Conservation (phyloP, 257 asterid species). For the Phtheirospermum japonicum region DNA sequence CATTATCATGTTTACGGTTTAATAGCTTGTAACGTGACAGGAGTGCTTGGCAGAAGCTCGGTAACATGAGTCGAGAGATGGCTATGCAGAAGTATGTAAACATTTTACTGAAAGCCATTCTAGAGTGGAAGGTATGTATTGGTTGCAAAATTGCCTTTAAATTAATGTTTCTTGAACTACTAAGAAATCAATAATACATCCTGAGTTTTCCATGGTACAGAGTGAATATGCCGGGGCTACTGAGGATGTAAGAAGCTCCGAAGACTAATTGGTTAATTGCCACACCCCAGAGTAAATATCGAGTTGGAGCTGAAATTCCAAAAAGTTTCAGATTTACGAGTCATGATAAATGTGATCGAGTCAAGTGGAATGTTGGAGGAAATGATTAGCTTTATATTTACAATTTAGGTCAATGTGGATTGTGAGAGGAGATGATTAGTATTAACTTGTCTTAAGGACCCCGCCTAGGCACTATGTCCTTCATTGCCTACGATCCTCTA, state of each 20-base stretch:
- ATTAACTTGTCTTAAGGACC: too few relatives aligned
- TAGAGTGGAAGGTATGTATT: constrained; percentile 42
- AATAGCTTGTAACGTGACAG: constrained; percentile 33
- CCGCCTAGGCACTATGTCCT: too few relatives aligned
- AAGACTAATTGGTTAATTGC: neutral
- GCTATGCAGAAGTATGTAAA: constrained; percentile 65
- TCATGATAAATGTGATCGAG: too few relatives aligned
- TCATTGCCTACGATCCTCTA: too few relatives aligned
- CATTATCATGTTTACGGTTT: too few relatives aligned
- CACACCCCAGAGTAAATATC: neutral
- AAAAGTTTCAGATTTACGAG: too few relatives aligned
- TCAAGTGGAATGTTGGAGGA: too few relatives aligned
- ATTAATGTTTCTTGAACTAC: constrained; percentile 1
- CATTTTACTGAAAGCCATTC: constrained; percentile 42
- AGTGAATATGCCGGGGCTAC: constrained; percentile 10
- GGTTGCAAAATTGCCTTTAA: neutral
- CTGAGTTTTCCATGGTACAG: constrained; percentile 11
- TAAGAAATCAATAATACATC: neutral
- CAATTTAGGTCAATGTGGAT: neutral
- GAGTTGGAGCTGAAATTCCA: too few relatives aligned
- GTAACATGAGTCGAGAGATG: too few relatives aligned
- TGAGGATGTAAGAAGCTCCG: neutral
- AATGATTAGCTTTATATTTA: neutral
- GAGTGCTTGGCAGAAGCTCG: too few relatives aligned
- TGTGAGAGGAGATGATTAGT: too few relatives aligned